These are phyloP conservation scores for Naganishia vishniacii DNA, from an alignment of 768 basidiomycete species.

Conservation along the genomic window DNA sequence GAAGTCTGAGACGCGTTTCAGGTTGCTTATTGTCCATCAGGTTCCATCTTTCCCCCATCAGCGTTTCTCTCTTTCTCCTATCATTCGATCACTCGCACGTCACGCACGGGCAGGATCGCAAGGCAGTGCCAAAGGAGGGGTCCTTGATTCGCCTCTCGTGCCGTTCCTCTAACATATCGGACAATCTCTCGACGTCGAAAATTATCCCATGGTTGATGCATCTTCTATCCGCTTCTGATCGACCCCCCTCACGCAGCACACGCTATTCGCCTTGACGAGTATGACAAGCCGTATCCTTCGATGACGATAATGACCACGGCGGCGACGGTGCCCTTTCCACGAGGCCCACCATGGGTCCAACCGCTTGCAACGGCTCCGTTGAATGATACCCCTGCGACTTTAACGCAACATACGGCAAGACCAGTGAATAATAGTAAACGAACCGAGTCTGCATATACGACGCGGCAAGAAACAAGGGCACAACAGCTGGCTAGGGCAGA, in stretches of 20 bases:
- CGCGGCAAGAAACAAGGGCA: background rate
- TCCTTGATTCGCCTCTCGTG: background rate
- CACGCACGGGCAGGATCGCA: background rate
- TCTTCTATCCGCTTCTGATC: background rate
- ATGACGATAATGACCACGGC: background rate
- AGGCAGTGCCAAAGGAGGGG: constrained; percentile 9
- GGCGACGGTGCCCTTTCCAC: constrained; percentile 7
- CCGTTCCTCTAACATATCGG: background rate
- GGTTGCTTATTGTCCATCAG: background rate
- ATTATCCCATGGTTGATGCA: background rate
- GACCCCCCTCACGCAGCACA: background rate
- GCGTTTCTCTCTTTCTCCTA: background rate
- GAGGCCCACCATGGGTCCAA: background rate
- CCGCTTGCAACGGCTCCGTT: constrained; percentile 9
- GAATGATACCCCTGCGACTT: background rate
- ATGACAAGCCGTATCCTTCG: background rate
- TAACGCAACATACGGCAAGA: background rate
- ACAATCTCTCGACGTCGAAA: too few relatives aligned
- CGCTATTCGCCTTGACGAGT: background rate
- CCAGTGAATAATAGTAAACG: background rate
- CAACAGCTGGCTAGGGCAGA: background rate
- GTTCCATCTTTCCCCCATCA: too few relatives aligned
- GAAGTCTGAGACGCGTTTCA: background rate
- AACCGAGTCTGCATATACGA: background rate
- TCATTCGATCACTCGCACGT: background rate